These are phyloP conservation scores for Pluteus cervinus DNA, from an alignment of 768 basidiomycete species.

Conservation along the genomic window DNA sequence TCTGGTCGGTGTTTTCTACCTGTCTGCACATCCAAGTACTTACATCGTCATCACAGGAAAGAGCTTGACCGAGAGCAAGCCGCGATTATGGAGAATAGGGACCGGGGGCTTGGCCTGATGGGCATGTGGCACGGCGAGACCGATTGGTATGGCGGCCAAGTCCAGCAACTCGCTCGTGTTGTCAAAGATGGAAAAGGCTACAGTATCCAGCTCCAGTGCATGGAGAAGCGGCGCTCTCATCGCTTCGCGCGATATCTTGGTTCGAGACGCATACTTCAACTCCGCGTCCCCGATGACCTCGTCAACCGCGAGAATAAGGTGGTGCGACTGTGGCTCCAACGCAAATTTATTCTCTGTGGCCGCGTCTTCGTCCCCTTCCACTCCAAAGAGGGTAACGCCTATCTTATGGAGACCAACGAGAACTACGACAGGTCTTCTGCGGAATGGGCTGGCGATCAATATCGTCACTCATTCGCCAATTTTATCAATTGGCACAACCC, in stretches of 20 bases:
- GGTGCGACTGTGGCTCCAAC: conserved; percentile 30
- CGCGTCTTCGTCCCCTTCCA: conserved; percentile 57
- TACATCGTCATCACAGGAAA: conserved; percentile 22
- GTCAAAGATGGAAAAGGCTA: conserved; percentile 15
- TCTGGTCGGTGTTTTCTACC: conserved; percentile 28
- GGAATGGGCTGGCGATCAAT: conserved; percentile 38
- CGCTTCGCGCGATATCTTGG: conserved; percentile 62
- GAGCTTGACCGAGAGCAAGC: conserved; percentile 64
- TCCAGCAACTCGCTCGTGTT: conserved; percentile 52
- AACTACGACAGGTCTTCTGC: conserved; percentile 35
- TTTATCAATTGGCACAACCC: conserved; percentile 69
- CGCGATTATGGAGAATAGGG: conserved; percentile 47
- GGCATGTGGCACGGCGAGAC: conserved; percentile 42
- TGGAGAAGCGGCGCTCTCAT: conserved; percentile 55
- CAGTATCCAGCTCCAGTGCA: conserved; percentile 46
- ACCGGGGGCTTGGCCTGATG: conserved; percentile 57
- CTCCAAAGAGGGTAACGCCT: conserved; percentile 56
- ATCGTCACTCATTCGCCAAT: conserved; percentile 35
- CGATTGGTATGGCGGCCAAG: conserved; percentile 64
- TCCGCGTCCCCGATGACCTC: conserved; percentile 40
- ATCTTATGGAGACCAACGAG: conserved; percentile 54
- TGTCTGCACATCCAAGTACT: neutral
- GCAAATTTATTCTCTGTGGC: conserved; percentile 59
- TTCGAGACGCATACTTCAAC: conserved; percentile 55
- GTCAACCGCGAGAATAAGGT: conserved; percentile 23